phyloP scores from a whole-genome alignment of 2,329 filamentous ascomycete genomes.

The Fusarium euwallaceae region DNA sequence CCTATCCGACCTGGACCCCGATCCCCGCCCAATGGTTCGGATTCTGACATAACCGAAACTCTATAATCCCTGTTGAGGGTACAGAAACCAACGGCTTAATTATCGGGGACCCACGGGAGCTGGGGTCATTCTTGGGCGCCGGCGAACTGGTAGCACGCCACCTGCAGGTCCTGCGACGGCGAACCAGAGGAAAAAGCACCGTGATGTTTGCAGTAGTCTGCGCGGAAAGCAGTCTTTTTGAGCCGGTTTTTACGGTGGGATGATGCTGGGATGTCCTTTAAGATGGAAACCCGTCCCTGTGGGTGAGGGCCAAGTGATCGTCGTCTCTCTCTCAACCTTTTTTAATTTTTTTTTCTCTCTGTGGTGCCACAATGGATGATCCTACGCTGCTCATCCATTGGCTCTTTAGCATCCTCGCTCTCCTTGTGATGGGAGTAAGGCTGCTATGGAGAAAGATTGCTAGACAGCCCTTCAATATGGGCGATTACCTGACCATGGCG shows the following conservation, averaged over 20 bases:
- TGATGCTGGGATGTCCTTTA: conserved; percentile 3
- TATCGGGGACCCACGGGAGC: background rate
- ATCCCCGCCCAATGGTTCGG: background rate
- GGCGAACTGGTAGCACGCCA: background rate
- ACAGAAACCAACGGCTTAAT: background rate
- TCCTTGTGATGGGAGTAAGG: background rate
- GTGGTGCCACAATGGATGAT: conserved; percentile 25
- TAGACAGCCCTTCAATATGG: conserved; percentile 9
- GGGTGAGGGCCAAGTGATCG: background rate
- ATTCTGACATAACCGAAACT: conserved; percentile 2
- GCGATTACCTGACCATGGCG: conserved; percentile 28
- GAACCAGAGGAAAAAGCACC: background rate
- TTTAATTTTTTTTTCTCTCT: background rate
- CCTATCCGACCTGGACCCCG: background rate
- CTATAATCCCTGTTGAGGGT: background rate
- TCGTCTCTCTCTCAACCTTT: background rate
- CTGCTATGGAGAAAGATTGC: conserved; percentile 9
- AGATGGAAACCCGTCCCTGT: background rate
- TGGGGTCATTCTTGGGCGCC: background rate
- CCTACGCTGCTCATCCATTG: conserved; percentile 33
- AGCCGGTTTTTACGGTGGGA: background rate
- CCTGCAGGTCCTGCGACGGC: background rate
- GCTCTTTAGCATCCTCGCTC: conserved; percentile 7
- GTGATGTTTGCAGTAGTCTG: background rate
- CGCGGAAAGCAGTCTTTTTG: background rate